phyloP scores from a whole-genome alignment of 495 filamentous ascomycete species.

The Lophiostoma macrostomum region DNA sequence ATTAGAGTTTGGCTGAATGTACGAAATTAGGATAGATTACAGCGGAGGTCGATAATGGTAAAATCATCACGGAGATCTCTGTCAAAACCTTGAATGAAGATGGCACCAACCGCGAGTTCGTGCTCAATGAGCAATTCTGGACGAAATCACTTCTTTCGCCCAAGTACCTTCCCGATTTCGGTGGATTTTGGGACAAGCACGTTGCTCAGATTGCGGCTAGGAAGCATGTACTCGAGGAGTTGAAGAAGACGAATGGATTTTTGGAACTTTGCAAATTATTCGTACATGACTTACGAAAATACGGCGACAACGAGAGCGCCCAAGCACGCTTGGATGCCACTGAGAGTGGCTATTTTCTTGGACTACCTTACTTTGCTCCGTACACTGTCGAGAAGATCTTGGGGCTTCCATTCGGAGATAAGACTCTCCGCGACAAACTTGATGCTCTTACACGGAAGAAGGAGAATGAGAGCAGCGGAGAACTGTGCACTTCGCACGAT shows the following conservation, averaged over 20 bases:
- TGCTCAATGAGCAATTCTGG: slow-evolving; percentile 1
- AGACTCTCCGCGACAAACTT: too few relatives aligned
- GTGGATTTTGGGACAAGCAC: neutral
- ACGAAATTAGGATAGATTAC: slow-evolving; percentile 1
- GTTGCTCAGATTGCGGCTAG: neutral
- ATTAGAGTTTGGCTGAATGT: neutral
- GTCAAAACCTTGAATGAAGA: neutral
- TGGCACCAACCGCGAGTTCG: neutral
- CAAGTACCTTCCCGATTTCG: neutral
- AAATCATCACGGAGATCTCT: neutral
- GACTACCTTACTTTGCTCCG: slow-evolving; percentile 2
- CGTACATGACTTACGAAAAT: neutral
- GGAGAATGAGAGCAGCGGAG: too few relatives aligned
- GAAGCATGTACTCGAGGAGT: neutral
- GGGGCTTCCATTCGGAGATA: slow-evolving; percentile 1
- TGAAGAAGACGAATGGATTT: slow-evolving; percentile 1
- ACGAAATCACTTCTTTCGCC: neutral
- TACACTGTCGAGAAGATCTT: slow-evolving; percentile 2
- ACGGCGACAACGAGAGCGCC: neutral
- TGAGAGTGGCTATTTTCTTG: neutral
- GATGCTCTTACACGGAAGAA: too few relatives aligned
- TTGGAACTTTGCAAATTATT: neutral
- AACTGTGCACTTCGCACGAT: too few relatives aligned
- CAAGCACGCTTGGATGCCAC: neutral
- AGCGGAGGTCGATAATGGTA: neutral